phyloP scores from a whole-genome alignment of 1,284 basidiomycete species.

The Puccinia hordei region DNA sequence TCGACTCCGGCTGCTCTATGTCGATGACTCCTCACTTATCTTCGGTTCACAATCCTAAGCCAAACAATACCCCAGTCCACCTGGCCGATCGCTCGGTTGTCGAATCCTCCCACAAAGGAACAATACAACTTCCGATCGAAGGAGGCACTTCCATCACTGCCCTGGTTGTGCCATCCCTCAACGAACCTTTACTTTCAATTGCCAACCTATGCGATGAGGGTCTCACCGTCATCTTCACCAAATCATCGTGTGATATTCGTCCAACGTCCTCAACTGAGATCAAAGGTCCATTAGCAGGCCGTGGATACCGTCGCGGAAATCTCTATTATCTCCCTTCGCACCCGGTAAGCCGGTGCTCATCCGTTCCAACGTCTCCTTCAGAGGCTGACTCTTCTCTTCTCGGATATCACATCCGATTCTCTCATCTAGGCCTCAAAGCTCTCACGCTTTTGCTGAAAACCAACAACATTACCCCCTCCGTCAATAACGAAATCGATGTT shows the following conservation, averaged over 20 bases:
- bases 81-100: neutral
- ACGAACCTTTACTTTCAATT: neutral
- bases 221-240: neutral
- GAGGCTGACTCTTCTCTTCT: too few species aligned
- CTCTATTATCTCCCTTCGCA: conserved; percentile 2
- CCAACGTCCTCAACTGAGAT: neutral
- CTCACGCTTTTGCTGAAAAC: too few species aligned
- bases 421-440: too few species aligned
- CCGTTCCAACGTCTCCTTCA: neutral
- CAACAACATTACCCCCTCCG: too few species aligned
- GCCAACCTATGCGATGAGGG: neutral
- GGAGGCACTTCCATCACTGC: neutral
- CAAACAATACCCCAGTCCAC: neutral
- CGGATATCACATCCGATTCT: too few species aligned
- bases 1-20: too few species aligned
- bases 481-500: too few species aligned
- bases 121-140: neutral
- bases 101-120: neutral
- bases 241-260: neutral
- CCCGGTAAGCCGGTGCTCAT: neutral
- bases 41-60: neutral
- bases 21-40: neutral
- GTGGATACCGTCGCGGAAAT: neutral
- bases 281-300: neutral
- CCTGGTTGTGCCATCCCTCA: neutral